Conservation (phyloP, 768 basidiomycete species). For the Tulasnella calospora region DNA sequence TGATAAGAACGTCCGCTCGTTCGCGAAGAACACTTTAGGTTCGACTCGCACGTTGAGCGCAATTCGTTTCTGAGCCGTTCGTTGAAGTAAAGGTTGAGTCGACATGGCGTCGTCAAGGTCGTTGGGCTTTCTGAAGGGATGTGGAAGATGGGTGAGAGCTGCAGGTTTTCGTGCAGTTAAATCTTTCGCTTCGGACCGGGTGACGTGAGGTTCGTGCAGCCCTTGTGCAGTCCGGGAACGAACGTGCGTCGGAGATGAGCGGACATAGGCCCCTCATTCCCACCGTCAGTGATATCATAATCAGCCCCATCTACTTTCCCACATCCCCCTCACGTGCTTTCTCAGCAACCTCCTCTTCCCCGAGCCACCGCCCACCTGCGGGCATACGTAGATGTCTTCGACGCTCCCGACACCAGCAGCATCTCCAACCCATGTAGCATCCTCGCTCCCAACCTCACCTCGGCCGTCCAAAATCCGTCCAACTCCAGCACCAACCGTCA, state of each 20-base stretch:
- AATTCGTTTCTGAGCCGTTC: slow-evolving; percentile 91
- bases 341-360: neutral
- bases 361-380: neutral
- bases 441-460: neutral
- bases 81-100: slow-evolving; percentile 93
- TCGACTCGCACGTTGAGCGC: slow-evolving; percentile 93
- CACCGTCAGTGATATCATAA: neutral
- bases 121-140: neutral
- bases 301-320: neutral
- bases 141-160: neutral
- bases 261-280: neutral
- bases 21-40: slow-evolving; percentile 92
- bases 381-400: neutral
- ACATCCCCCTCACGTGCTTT: neutral
- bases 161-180: neutral
- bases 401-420: neutral
- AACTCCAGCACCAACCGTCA: slow-evolving; percentile 2
- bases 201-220: neutral
- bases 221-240: neutral
- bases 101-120: slow-evolving; percentile 56
- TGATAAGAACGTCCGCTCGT: slow-evolving; percentile 89
- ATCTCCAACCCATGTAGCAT: neutral
- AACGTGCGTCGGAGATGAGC: neutral
- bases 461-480: neutral
- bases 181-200: slow-evolving; percentile 9